Percentiles rank a stretch among this genome's conserved stretches.
Conservation (phyloP, 169 alveolate species). For the Cryptosporidium tyzzeri region DNA sequence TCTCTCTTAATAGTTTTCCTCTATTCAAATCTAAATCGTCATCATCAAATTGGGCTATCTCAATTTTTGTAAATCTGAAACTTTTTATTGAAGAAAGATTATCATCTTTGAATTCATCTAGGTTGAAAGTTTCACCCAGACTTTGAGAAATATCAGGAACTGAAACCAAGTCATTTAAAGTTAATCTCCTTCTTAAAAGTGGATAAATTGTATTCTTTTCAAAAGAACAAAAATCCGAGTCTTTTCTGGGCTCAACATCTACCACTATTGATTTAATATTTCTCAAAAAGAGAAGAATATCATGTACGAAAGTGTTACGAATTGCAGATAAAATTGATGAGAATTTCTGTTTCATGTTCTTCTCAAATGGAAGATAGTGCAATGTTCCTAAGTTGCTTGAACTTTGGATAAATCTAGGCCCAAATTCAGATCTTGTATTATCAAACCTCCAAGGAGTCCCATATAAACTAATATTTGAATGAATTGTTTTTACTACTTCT, state of each 20-base stretch:
- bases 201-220: conserved; percentile 29
- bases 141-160: conserved; percentile 5
- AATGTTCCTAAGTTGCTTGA: conserved; percentile 32
- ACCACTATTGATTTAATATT: conserved; percentile 48
- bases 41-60: conserved; percentile 65
- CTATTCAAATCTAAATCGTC: conserved; percentile 38
- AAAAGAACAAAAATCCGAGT: conserved; percentile 20
- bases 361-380: conserved; percentile 63
- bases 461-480: conserved; percentile 12
- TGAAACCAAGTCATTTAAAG: neutral
- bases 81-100: conserved; percentile 19
- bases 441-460: conserved; percentile 62
- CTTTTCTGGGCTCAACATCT: conserved; percentile 70
- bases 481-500: conserved; percentile 38
- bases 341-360: conserved; percentile 24
- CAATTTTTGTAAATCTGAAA: conserved; percentile 12
- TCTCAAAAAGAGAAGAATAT: conserved; percentile 55
- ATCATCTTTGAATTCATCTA: neutral
- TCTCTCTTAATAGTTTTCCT: conserved; percentile 6
- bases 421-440: neutral
- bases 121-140: neutral
- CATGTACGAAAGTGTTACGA: conserved; percentile 65
- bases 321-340: conserved; percentile 53
- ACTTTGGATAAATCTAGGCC: neutral
- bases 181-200: conserved; percentile 42